phyloP scores from a whole-genome alignment of 2,329 filamentous ascomycete species.

The Cladophialophora bantiana region DNA sequence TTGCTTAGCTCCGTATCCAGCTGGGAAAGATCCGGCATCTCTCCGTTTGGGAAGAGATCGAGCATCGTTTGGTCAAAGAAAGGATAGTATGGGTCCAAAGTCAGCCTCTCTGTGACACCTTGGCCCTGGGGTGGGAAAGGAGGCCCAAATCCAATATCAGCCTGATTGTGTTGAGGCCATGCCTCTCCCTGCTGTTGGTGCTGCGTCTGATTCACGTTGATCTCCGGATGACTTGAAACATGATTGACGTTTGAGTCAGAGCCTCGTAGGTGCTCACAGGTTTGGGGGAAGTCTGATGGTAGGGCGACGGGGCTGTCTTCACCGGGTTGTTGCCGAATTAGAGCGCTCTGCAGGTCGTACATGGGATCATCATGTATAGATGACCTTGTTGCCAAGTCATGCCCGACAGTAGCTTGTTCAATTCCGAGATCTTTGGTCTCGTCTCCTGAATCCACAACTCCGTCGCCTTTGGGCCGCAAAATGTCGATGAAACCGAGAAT shows the following conservation, averaged over 20 bases:
- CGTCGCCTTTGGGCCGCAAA: conserved; percentile 10
- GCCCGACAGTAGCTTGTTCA: conserved; percentile 2
- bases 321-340: neutral
- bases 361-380: neutral
- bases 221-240: too few relatives aligned
- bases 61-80: conserved; percentile 26
- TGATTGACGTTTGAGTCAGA: too few relatives aligned
- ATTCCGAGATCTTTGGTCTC: conserved; percentile 26
- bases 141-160: neutral
- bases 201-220: too few relatives aligned
- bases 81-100: conserved; percentile 12
- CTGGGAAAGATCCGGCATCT: conserved; percentile 26
- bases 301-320: too few relatives aligned
- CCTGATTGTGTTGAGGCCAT: neutral
- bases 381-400: neutral
- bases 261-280: too few relatives aligned
- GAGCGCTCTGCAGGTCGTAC: neutral
- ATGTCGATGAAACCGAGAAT: conserved; percentile 29
- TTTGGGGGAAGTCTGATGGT: too few relatives aligned
- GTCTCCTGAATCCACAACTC: conserved; percentile 20
- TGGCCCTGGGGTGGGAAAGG: neutral
- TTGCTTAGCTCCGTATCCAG: conserved; percentile 17
- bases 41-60: conserved; percentile 27
- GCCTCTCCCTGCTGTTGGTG: neutral
- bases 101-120: neutral